Percentiles rank a stretch among this genome's conserved stretches.
Conservation (phyloP, 768 basidiomycete species). For the Suillus decipiens region DNA sequence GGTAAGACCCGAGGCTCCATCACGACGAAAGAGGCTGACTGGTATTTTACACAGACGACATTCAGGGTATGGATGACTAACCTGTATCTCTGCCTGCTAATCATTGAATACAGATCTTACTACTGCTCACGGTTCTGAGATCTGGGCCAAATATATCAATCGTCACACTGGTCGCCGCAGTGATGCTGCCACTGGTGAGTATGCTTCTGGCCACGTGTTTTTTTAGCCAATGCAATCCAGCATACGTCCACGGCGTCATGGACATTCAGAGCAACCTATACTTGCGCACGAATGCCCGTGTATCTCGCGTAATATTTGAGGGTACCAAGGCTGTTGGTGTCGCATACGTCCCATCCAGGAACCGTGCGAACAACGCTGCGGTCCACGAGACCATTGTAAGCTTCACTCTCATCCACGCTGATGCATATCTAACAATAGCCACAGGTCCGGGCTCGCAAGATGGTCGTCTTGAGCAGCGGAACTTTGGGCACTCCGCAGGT, state of each 20-base stretch:
- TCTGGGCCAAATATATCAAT: slow-evolving; percentile 80
- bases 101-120: slow-evolving; percentile 45
- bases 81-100: slow-evolving; percentile 4
- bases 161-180: slow-evolving; percentile 70
- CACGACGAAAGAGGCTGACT: background rate
- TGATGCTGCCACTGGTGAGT: slow-evolving; percentile 65
- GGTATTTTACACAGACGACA: slow-evolving; percentile 47
- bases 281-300: slow-evolving; percentile 66
- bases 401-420: background rate
- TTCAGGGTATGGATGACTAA: slow-evolving; percentile 44
- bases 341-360: slow-evolving; percentile 64
- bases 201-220: background rate
- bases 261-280: slow-evolving; percentile 67
- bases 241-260: slow-evolving; percentile 72
- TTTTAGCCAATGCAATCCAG: slow-evolving; percentile 28
- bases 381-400: slow-evolving; percentile 58
- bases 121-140: slow-evolving; percentile 63
- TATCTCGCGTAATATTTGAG: slow-evolving; percentile 70
- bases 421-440: slow-evolving; percentile 4
- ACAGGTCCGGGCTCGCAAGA: slow-evolving; percentile 59
- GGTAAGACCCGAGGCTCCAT: slow-evolving; percentile 39
- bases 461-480: slow-evolving; percentile 64
- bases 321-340: slow-evolving; percentile 72
- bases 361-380: slow-evolving; percentile 52
- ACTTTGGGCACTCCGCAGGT: slow-evolving; percentile 68